phyloP scores from a whole-genome alignment of 164 flowering plant species.

The Warburgia ugandensis region DNA sequence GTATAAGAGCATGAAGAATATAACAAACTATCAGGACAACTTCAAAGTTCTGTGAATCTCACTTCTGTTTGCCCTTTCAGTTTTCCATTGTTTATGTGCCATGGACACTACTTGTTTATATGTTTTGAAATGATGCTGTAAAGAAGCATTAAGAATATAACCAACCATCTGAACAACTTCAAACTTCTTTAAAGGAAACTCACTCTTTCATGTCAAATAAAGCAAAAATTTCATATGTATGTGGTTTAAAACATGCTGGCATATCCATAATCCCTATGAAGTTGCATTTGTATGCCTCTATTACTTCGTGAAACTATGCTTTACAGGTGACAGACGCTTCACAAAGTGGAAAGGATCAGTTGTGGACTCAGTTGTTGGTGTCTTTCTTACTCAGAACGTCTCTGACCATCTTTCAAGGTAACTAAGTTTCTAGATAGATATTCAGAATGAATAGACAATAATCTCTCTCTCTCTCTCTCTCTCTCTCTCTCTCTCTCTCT shows the following conservation, averaged over 20 bases:
- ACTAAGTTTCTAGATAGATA: not conserved
- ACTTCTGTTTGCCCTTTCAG: too few relatives aligned
- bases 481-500: not conserved
- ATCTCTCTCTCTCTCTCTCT: not conserved
- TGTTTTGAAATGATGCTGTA: too few relatives aligned
- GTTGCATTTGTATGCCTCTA: not conserved
- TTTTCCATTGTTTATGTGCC: too few relatives aligned
- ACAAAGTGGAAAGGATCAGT: constrained; percentile 61
- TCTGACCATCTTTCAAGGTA: constrained; percentile 69
- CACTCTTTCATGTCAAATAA: too few relatives aligned
- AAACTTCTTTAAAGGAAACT: too few relatives aligned
- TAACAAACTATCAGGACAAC: too few relatives aligned
- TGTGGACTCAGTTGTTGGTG: constrained; percentile 63
- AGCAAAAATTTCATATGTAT: too few relatives aligned
- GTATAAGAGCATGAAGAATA: too few relatives aligned
- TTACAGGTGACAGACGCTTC: constrained; percentile 54
- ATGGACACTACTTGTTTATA: too few relatives aligned
- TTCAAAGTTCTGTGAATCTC: too few relatives aligned
- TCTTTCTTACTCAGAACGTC: constrained; percentile 63
- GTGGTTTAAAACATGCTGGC: not conserved
- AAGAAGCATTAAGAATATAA: too few relatives aligned
- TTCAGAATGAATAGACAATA: not conserved
- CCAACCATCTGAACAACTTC: too few relatives aligned
- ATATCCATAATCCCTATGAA: not conserved
- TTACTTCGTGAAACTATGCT: not conserved